These are phyloP conservation scores for Boletus insuetus DNA, from an alignment of 768 basidiomycete species.

Conservation along the genomic window DNA sequence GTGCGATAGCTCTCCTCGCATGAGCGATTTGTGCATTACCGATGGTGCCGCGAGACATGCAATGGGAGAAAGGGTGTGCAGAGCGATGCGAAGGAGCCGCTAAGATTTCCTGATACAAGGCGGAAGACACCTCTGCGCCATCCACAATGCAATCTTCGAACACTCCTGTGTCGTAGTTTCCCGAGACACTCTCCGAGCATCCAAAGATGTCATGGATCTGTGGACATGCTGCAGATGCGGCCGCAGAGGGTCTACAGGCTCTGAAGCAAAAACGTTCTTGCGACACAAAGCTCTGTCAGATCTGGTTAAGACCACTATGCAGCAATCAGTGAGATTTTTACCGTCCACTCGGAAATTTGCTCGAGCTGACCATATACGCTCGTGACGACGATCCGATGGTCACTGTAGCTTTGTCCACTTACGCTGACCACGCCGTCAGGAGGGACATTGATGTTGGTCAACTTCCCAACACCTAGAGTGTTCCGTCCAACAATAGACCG, in stretches of 20 bases:
- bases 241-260: slow-evolving; percentile 53
- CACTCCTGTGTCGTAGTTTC: slow-evolving; percentile 40
- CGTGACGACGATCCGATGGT: slow-evolving; percentile 73
- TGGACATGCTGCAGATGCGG: slow-evolving; percentile 54
- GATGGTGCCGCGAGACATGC: slow-evolving; percentile 51
- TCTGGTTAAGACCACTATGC: slow-evolving; percentile 7
- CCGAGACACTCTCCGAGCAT: slow-evolving; percentile 64
- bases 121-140: slow-evolving; percentile 52
- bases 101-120: slow-evolving; percentile 62
- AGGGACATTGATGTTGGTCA: slow-evolving; percentile 65
- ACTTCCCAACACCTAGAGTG: slow-evolving; percentile 58
- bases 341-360: slow-evolving; percentile 75
- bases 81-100: slow-evolving; percentile 56
- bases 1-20: slow-evolving; percentile 28
- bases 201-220: slow-evolving; percentile 59
- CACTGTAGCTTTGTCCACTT: slow-evolving; percentile 55
- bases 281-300: slow-evolving; percentile 57
- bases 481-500: slow-evolving; percentile 15
- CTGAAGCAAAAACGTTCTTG: slow-evolving; percentile 67
- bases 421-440: slow-evolving; percentile 56
- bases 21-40: slow-evolving; percentile 39
- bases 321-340: slow-evolving; percentile 21
- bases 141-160: slow-evolving; percentile 56
- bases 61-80: slow-evolving; percentile 57
- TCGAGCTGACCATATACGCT: slow-evolving; percentile 56